phyloP scores from a whole-genome alignment of 2,329 filamentous ascomycete genomes.

The Aspergillus floridensis region DNA sequence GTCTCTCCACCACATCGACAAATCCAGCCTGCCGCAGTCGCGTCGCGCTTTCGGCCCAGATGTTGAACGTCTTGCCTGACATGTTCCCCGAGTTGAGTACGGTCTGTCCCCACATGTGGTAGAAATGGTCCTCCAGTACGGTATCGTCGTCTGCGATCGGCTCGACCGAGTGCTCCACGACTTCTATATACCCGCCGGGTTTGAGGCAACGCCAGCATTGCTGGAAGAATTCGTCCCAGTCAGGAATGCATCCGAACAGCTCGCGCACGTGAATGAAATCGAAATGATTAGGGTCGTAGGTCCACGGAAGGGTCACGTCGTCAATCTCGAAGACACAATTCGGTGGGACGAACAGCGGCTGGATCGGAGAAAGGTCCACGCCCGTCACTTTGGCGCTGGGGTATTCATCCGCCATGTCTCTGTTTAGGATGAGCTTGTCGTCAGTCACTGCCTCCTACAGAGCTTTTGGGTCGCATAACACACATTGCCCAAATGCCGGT shows the following conservation, averaged over 20 bases:
- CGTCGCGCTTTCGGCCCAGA: constrained; percentile 23
- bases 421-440: constrained; percentile 6
- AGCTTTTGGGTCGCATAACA: neutral
- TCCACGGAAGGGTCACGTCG: constrained; percentile 40
- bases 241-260: constrained; percentile 46
- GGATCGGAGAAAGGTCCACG: constrained; percentile 51
- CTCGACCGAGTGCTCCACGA: constrained; percentile 38
- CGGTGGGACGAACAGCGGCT: constrained; percentile 47
- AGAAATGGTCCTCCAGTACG: constrained; percentile 18
- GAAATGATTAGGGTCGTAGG: constrained; percentile 33
- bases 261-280: constrained; percentile 50
- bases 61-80: constrained; percentile 32
- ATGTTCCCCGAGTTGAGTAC: constrained; percentile 16
- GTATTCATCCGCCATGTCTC: constrained; percentile 36
- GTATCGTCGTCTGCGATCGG: constrained; percentile 21
- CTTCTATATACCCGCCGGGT: constrained; percentile 40
- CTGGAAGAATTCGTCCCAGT: constrained; percentile 45
- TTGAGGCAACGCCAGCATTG: constrained; percentile 22
- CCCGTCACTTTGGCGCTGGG: constrained; percentile 46
- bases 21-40: constrained; percentile 27
- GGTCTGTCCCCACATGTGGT: constrained; percentile 18
- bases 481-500: constrained; percentile 26
- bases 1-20: constrained; percentile 23
- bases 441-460: neutral
- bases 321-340: constrained; percentile 51